A percentile compares a stretch with the other conserved stretches of the same genome.
Evolutionary conservation across 257 asterid genomes (phyloP).

Genomic region (Paulownia fortunei): DNA sequence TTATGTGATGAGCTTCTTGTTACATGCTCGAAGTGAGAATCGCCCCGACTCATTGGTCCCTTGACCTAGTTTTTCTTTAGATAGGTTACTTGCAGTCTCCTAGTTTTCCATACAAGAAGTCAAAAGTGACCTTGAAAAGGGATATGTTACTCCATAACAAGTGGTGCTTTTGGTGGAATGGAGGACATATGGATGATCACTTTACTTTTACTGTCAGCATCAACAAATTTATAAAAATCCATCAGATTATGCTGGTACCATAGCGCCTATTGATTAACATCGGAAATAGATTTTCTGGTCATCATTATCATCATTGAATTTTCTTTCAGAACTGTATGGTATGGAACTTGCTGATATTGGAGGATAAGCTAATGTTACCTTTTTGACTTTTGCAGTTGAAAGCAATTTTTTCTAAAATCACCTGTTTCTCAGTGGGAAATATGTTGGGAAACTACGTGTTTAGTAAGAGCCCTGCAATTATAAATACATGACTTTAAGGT

Average conservation of each 20-base stretch:
- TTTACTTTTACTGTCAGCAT: no score
- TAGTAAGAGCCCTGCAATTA: no score
- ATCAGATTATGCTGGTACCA: background rate
- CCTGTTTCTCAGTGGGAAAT: no score
- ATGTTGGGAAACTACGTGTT: background rate
- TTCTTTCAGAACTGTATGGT: no score
- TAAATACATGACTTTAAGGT: no score
- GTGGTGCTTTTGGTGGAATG: no score
- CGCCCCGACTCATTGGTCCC: background rate
- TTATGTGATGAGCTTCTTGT: background rate
- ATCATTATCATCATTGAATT: background rate
- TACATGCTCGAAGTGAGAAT: background rate
- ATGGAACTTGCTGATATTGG: no score
- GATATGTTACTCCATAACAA: no score
- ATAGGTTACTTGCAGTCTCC: background rate
- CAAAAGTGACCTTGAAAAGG: background rate
- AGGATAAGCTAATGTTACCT: background rate
- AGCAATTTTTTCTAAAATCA: background rate
- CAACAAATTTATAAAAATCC: background rate
- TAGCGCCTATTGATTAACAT: background rate
- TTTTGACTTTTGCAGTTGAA: background rate
- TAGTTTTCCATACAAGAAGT: background rate
- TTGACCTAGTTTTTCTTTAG: background rate
- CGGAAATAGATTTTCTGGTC: background rate
- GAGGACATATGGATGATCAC: background rate